These are phyloP conservation scores for Paramecium bursaria DNA, from an alignment of 73 alveolate species.

Conservation along the genomic window DNA sequence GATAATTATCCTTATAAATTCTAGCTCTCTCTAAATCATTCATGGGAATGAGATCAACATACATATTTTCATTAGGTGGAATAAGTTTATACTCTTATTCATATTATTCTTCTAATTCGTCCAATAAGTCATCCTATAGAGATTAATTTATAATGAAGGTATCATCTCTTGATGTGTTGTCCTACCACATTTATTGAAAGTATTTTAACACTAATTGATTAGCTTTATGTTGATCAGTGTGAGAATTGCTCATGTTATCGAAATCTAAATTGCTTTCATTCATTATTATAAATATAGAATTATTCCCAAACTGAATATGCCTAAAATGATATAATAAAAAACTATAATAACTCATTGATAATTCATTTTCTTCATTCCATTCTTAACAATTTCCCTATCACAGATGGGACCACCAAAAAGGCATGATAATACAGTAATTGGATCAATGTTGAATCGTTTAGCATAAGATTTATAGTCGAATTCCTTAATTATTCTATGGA, in stretches of 20 bases:
- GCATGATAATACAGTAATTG: constrained; percentile 45
- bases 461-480: constrained; percentile 42
- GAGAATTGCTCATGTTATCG: too few species aligned
- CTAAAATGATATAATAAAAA: too few species aligned
- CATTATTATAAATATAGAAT: too few species aligned
- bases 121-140: constrained; percentile 40
- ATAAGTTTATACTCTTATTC: constrained; percentile 49
- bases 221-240: too few species aligned
- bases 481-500: constrained; percentile 19
- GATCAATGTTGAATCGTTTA: constrained; percentile 49
- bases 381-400: constrained; percentile 51
- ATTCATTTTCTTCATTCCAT: constrained; percentile 42
- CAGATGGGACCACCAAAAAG: constrained; percentile 45
- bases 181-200: too few species aligned
- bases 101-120: constrained; percentile 51
- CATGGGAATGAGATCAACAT: constrained; percentile 48
- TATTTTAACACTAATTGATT: too few species aligned
- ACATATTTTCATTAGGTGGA: constrained; percentile 16
- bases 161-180: too few species aligned
- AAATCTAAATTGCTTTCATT: too few species aligned
- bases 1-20: constrained; percentile 45
- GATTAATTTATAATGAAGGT: too few species aligned
- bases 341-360: too few species aligned
- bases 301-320: too few species aligned
- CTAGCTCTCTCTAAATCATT: constrained; percentile 46